A percentile compares a stretch with the other conserved stretches of the same genome.
Conservation (phyloP, 1,284 basidiomycete genomes). For the Marasmius tenuissimus region DNA sequence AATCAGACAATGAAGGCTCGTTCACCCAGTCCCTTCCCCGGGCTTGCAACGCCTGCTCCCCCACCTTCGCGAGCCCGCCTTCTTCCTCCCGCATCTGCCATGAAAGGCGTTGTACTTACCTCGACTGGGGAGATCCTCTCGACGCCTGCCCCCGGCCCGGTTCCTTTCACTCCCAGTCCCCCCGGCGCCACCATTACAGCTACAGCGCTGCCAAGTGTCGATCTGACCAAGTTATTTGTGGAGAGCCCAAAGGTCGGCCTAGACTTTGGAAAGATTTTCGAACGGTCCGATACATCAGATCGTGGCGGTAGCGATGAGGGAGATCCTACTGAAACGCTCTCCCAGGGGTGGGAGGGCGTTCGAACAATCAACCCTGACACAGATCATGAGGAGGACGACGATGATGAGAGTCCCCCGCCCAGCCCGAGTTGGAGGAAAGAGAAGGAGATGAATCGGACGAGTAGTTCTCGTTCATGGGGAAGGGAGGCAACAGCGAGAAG, state of each 20-base stretch:
- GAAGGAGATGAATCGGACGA: conserved; percentile 11
- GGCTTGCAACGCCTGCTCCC: conserved; percentile 40
- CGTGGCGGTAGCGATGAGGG: conserved; percentile 32
- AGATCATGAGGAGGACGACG: conserved; percentile 4
- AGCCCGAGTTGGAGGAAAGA: conserved; percentile 41
- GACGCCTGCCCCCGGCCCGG: conserved; percentile 54
- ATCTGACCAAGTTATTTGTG: conserved; percentile 62
- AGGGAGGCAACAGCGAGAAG: conserved; percentile 14
- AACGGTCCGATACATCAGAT: conserved; percentile 46
- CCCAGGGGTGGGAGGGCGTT: conserved; percentile 22
- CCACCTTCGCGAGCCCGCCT: conserved; percentile 19
- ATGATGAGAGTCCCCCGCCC: conserved; percentile 29
- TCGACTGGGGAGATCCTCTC: conserved; percentile 68
- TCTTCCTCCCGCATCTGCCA: conserved; percentile 55
- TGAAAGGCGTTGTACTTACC: conserved; percentile 81
- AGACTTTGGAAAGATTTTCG: conserved; percentile 75
- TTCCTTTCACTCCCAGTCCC: not conserved
- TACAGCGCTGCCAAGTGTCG: conserved; percentile 26
- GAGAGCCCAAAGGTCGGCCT: conserved; percentile 65
- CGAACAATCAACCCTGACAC: conserved; percentile 1
- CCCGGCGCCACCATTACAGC: not conserved
- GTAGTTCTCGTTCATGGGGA: conserved; percentile 14
- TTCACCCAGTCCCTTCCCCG: conserved; percentile 17
- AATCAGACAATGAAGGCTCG: conserved; percentile 9
- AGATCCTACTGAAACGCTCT: conserved; percentile 25